phyloP scores from a whole-genome alignment of 371 early-diverging fungal genomes.

The Vairimorpha necatrix region DNA sequence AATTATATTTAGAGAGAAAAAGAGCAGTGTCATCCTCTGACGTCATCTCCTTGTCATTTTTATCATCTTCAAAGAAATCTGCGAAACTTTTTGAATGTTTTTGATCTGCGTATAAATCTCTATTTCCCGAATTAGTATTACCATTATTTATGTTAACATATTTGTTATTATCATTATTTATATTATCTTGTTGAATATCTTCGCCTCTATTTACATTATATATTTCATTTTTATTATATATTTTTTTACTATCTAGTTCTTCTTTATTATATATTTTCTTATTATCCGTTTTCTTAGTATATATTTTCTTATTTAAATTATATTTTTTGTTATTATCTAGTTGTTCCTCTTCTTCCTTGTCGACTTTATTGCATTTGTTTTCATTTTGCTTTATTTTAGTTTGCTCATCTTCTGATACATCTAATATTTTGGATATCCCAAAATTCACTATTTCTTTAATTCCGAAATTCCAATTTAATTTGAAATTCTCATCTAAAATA shows the following conservation, averaged over 20 bases:
- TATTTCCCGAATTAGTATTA: background rate
- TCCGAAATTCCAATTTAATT: constrained; percentile 21
- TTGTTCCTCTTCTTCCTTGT: background rate
- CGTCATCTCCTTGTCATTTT: background rate
- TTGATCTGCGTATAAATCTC: constrained; percentile 3
- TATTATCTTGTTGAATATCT: too few relatives aligned
- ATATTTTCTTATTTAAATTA: background rate
- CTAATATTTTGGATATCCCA: constrained; percentile 47
- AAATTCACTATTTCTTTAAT: constrained; percentile 39
- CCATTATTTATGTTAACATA: background rate
- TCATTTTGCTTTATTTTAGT: background rate
- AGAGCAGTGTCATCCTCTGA: constrained; percentile 15
- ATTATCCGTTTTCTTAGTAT: background rate
- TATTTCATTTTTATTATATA: background rate
- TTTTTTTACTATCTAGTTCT: background rate
- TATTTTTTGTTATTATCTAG: background rate
- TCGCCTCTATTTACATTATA: background rate
- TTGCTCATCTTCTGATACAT: constrained; percentile 18
- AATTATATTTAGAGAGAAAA: constrained; percentile 18
- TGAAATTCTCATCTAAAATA: constrained; percentile 1
- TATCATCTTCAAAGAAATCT: constrained; percentile 27
- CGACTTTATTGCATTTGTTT: background rate
- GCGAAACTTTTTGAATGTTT: constrained; percentile 36
- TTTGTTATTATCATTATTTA: too few relatives aligned
- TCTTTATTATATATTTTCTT: background rate